These are phyloP conservation scores for Dentipellis sp. DNA, from an alignment of 768 basidiomycete genomes.

Conservation along the genomic window DNA sequence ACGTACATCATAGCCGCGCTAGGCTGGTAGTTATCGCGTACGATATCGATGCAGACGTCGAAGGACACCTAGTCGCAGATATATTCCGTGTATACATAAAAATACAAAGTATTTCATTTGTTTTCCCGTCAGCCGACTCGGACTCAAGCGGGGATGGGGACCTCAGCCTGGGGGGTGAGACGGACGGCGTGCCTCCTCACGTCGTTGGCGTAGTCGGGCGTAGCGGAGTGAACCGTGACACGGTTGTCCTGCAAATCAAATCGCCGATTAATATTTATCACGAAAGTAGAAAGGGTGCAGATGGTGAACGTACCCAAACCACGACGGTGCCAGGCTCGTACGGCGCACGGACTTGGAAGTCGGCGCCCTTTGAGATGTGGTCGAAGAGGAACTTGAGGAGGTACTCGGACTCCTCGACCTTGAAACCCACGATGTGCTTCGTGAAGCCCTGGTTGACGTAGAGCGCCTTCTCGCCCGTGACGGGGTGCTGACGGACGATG, in stretches of 20 bases:
- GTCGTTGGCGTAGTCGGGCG: conserved; percentile 27
- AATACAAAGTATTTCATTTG: neutral
- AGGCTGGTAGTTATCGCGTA: neutral
- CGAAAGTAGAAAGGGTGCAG: conserved; percentile 1
- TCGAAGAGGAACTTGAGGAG: conserved; percentile 47
- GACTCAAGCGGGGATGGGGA: conserved; percentile 26
- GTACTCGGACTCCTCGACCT: conserved; percentile 44
- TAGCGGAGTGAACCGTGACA: conserved; percentile 37
- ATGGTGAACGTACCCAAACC: conserved; percentile 34
- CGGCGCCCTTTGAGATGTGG: conserved; percentile 40
- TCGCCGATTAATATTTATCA: neutral
- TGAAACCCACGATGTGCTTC: conserved; percentile 44
- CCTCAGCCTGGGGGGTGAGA: conserved; percentile 40
- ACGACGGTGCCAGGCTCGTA: conserved; percentile 48
- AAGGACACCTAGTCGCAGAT: too few species aligned
- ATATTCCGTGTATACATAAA: neutral
- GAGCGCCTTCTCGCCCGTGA: conserved; percentile 53
- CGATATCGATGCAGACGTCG: too few species aligned
- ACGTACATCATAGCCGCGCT: neutral
- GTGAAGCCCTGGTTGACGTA: conserved; percentile 53
- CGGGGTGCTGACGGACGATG: conserved; percentile 48
- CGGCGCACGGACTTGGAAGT: conserved; percentile 39
- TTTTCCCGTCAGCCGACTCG: neutral
- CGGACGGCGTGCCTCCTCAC: conserved; percentile 37
- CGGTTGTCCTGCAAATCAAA: conserved; percentile 32